A percentile compares a stretch with the other conserved stretches of the same genome.
These are phyloP conservation scores for Amanita inopinata DNA, from an alignment of 768 basidiomycete genomes.

Conservation along the genomic window DNA sequence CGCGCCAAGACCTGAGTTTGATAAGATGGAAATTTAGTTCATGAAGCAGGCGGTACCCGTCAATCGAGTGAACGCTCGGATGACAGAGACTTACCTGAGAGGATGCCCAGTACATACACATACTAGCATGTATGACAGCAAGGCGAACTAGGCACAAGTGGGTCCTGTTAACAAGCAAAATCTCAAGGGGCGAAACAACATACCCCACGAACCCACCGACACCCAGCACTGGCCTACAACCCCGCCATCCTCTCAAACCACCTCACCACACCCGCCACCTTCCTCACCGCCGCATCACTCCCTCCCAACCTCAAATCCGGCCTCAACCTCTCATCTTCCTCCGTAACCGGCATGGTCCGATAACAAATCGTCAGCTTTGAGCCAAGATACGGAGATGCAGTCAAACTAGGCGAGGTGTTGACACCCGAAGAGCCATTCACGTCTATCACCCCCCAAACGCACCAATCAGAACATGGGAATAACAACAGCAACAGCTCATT, in stretches of 20 bases:
- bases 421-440: conserved; percentile 40
- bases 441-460: conserved; percentile 27
- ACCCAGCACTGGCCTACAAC: conserved; percentile 21
- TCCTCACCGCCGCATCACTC: conserved; percentile 60
- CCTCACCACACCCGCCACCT: conserved; percentile 50
- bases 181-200: too few relatives aligned
- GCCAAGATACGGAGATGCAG: conserved; percentile 60
- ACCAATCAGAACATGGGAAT: neutral
- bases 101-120: too few relatives aligned
- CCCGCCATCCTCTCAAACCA: conserved; percentile 78
- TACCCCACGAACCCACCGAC: too few relatives aligned
- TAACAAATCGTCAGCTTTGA: conserved; percentile 65
- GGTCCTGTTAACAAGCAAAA: too few relatives aligned
- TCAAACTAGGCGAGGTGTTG: conserved; percentile 36
- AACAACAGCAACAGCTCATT: neutral
- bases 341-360: conserved; percentile 60
- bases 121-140: too few relatives aligned
- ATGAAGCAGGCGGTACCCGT: too few relatives aligned
- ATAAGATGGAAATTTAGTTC: too few relatives aligned
- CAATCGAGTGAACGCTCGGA: too few relatives aligned
- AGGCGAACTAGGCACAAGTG: too few relatives aligned
- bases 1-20: too few relatives aligned
- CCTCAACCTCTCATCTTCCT: conserved; percentile 48
- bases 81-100: too few relatives aligned
- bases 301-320: conserved; percentile 66